These are phyloP conservation scores for Toxicodendron radicans DNA, from an alignment of 345 rosid species.

Conservation along the genomic window DNA sequence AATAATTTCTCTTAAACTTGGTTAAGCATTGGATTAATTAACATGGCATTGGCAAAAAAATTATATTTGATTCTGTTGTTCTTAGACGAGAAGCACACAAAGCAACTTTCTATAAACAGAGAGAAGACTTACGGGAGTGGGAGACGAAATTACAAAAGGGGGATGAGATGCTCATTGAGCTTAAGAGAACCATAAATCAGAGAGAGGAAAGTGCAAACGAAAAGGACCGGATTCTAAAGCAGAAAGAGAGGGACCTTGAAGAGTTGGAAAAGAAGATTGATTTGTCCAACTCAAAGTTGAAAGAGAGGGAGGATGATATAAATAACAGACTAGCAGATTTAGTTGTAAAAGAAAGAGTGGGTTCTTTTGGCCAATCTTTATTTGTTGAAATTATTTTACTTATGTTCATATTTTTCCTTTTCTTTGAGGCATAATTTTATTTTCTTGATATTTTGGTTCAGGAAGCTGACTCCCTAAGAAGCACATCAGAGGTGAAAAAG, in stretches of 20 bases:
- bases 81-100: slow-evolving; percentile 77
- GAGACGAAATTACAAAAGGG: slow-evolving; percentile 51
- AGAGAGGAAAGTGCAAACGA: slow-evolving; percentile 57
- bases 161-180: slow-evolving; percentile 56
- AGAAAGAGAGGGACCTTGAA: slow-evolving; percentile 54
- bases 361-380: slow-evolving; percentile 18
- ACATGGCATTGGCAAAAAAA: slow-evolving; percentile 12
- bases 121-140: slow-evolving; percentile 78
- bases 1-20: slow-evolving; percentile 12
- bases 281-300: slow-evolving; percentile 46
- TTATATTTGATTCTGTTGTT: slow-evolving; percentile 12
- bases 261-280: slow-evolving; percentile 52
- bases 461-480: slow-evolving; percentile 47
- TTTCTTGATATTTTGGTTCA: slow-evolving; percentile 30
- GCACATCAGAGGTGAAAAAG: slow-evolving; percentile 50
- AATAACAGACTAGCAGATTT: slow-evolving; percentile 49
- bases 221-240: slow-evolving; percentile 44
- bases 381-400: neutral
- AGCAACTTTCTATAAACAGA: slow-evolving; percentile 62
- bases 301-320: slow-evolving; percentile 54
- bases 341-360: slow-evolving; percentile 63
- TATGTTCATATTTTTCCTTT: neutral
- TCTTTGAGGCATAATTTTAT: slow-evolving; percentile 18
- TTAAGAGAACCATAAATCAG: slow-evolving; percentile 48
- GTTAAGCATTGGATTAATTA: neutral